Conservation (phyloP, 2,329 filamentous ascomycete genomes). For the Coniella vitis region DNA sequence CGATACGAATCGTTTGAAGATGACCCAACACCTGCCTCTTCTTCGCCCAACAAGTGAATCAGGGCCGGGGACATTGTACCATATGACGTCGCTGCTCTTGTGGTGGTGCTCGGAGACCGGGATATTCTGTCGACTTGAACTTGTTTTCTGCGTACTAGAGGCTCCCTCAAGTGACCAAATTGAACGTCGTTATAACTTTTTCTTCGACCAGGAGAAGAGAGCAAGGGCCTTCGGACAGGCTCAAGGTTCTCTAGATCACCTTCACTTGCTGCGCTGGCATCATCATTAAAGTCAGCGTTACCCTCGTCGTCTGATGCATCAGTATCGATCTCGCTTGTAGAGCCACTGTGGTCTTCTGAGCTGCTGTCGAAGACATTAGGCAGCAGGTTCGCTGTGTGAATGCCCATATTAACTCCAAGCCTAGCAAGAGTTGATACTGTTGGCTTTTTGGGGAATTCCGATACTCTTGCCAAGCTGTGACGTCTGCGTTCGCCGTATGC, state of each 20-base stretch:
- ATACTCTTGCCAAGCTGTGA: conserved; percentile 50
- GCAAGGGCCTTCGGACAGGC: conserved; percentile 23
- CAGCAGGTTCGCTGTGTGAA: conserved; percentile 67
- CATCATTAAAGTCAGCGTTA: conserved; percentile 31
- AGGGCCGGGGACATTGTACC: conserved; percentile 4
- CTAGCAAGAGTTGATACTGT: conserved; percentile 44
- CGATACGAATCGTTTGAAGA: background rate
- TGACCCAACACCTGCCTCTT: background rate
- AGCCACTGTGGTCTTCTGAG: conserved; percentile 18
- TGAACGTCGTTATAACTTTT: conserved; percentile 34
- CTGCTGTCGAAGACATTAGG: conserved; percentile 48
- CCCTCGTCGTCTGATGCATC: conserved; percentile 19
- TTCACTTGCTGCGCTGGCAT: conserved; percentile 34
- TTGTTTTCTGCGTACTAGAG: conserved; percentile 8
- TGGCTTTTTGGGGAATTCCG: conserved; percentile 55
- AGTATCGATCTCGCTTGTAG: conserved; percentile 21
- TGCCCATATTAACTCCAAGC: conserved; percentile 61
- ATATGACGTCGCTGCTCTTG: background rate
- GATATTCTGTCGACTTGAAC: conserved; percentile 9
- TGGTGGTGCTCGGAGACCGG: background rate
- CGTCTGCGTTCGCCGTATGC: conserved; percentile 27
- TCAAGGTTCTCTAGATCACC: conserved; percentile 32
- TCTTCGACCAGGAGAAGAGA: conserved; percentile 24
- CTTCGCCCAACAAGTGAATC: background rate
- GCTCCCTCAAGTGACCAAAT: background rate